Evolutionary conservation across 2,329 filamentous ascomycete genomes (phyloP).

Genomic region (Epichloe coenophiala): DNA sequence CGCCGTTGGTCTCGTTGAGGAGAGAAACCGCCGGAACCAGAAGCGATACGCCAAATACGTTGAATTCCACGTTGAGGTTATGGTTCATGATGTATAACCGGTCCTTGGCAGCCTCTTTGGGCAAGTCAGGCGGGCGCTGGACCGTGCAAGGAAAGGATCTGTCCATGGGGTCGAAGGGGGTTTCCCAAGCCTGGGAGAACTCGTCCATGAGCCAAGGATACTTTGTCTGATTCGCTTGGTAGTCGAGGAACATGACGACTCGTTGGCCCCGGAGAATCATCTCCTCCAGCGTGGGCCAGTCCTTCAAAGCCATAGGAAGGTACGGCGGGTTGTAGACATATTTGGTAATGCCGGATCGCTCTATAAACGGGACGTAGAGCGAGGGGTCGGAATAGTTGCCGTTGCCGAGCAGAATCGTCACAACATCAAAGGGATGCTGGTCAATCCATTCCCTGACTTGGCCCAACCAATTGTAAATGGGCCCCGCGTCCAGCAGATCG

Average conservation of each 20-base stretch:
- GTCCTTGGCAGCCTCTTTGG: constrained; percentile 36
- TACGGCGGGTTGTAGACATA: constrained; percentile 63
- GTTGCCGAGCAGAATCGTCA: constrained; percentile 79
- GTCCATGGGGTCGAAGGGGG: constrained; percentile 65
- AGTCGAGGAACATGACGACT: constrained; percentile 73
- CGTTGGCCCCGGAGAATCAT: constrained; percentile 61
- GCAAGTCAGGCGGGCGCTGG: constrained; percentile 60
- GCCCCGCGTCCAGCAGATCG: constrained; percentile 67
- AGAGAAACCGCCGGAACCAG: constrained; percentile 59
- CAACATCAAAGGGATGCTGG: constrained; percentile 68
- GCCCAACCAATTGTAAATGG: constrained; percentile 59
- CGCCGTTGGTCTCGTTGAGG: constrained; percentile 60
- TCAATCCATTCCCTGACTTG: constrained; percentile 61
- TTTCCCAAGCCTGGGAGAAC: constrained; percentile 84
- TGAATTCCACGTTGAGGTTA: constrained; percentile 72
- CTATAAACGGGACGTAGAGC: constrained; percentile 55
- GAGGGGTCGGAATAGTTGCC: constrained; percentile 53
- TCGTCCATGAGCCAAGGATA: constrained; percentile 80
- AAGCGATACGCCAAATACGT: constrained; percentile 47
- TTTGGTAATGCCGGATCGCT: constrained; percentile 55
- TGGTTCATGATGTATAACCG: constrained; percentile 79
- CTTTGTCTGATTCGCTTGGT: constrained; percentile 62
- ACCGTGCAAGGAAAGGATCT: constrained; percentile 61
- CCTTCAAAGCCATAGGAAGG: constrained; percentile 54
- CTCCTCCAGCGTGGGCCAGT: constrained; percentile 73